Percentiles rank a stretch among this genome's conserved stretches.
Conservation (phyloP, 2,329 filamentous ascomycete species). For the Colletotrichum echinochloae region DNA sequence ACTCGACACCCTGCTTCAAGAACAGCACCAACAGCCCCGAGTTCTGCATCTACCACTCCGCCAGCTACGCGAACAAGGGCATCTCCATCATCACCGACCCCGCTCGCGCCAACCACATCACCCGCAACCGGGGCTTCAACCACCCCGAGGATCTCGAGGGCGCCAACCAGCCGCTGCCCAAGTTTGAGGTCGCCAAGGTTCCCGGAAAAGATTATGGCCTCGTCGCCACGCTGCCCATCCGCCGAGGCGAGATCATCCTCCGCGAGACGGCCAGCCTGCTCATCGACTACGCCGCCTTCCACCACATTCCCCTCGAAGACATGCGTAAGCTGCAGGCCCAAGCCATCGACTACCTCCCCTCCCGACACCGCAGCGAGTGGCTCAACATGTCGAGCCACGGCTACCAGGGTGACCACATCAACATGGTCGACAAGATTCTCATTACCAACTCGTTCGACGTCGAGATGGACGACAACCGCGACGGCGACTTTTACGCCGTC, state of each 20-base stretch:
- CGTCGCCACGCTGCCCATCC: slow-evolving; percentile 50
- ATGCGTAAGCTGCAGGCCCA: slow-evolving; percentile 49
- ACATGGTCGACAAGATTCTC: slow-evolving; percentile 51
- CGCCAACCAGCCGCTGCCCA: slow-evolving; percentile 44
- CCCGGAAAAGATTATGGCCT: slow-evolving; percentile 60
- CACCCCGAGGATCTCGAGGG: slow-evolving; percentile 42
- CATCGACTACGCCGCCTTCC: slow-evolving; percentile 54
- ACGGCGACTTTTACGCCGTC: slow-evolving; percentile 51
- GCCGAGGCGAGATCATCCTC: slow-evolving; percentile 54
- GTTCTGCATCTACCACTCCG: slow-evolving; percentile 52
- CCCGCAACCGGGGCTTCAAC: slow-evolving; percentile 47
- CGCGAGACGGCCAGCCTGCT: slow-evolving; percentile 53
- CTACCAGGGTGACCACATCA: slow-evolving; percentile 43
- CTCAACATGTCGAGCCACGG: slow-evolving; percentile 55
- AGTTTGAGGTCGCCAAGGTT: slow-evolving; percentile 51
- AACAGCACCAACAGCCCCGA: slow-evolving; percentile 34
- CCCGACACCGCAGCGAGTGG: slow-evolving; percentile 47
- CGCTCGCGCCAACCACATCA: slow-evolving; percentile 48
- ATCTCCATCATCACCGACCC: slow-evolving; percentile 54
- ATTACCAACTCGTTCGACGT: slow-evolving; percentile 56
- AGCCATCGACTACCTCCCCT: slow-evolving; percentile 49
- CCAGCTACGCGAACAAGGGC: slow-evolving; percentile 52
- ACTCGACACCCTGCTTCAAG: slow-evolving; percentile 32
- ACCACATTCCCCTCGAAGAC: slow-evolving; percentile 45
- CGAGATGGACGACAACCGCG: slow-evolving; percentile 45